Conservation (phyloP, 2,329 filamentous ascomycete species). For the Penicillium sp. region DNA sequence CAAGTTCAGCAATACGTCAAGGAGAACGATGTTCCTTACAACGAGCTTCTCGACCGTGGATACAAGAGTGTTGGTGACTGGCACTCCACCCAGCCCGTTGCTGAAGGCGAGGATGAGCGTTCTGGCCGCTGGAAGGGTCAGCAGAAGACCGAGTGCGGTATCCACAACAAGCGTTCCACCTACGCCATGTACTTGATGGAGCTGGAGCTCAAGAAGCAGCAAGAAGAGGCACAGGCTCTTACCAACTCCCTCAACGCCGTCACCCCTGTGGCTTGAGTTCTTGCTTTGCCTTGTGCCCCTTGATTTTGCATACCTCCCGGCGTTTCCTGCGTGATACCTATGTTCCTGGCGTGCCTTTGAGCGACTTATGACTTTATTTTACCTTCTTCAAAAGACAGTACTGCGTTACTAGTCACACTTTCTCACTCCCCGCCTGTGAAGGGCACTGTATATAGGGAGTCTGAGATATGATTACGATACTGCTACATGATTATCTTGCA, state of each 20-base stretch:
- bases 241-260: slow-evolving; percentile 44
- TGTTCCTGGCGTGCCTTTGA: slow-evolving; percentile 7
- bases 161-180: slow-evolving; percentile 95
- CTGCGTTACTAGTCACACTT: neutral
- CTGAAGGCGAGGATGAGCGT: slow-evolving; percentile 90
- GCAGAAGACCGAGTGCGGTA: slow-evolving; percentile 94
- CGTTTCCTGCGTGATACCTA: slow-evolving; percentile 26
- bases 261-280: slow-evolving; percentile 25
- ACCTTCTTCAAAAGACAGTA: slow-evolving; percentile 1
- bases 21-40: slow-evolving; percentile 88
- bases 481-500: neutral
- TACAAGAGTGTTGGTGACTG: slow-evolving; percentile 99
- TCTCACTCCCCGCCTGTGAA: slow-evolving; percentile 4
- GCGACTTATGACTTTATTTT: slow-evolving; percentile 7
- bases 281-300: slow-evolving; percentile 1
- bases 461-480: neutral
- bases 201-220: slow-evolving; percentile 70
- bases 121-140: slow-evolving; percentile 96
- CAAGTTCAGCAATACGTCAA: slow-evolving; percentile 88
- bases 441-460: slow-evolving; percentile 18
- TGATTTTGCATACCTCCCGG: slow-evolving; percentile 19
- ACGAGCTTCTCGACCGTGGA: slow-evolving; percentile 83
- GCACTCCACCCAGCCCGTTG: slow-evolving; percentile 92
- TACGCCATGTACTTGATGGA: slow-evolving; percentile 83
- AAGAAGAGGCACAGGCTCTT: slow-evolving; percentile 58